A percentile compares a stretch with the other conserved stretches of the same genome.
Evolutionary conservation across 1,284 basidiomycete genomes (phyloP).

Genomic region (Gymnopus androsaceus): DNA sequence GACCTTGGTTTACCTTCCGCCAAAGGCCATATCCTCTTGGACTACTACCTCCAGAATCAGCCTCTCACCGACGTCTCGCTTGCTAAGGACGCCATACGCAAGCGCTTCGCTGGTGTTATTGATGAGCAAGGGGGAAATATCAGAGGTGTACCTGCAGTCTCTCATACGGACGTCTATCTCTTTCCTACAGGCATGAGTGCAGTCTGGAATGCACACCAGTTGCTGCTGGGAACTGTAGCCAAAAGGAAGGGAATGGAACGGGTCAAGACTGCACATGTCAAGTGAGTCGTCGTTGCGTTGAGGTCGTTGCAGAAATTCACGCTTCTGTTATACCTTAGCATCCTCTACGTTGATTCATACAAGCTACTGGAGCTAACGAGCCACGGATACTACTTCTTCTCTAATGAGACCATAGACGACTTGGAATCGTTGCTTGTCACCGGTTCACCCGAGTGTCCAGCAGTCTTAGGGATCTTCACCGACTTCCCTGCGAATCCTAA

Average conservation of each 20-base stretch:
- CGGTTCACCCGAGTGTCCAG: neutral
- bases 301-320: neutral
- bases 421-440: neutral
- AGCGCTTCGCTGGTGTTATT: neutral
- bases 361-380: constrained; percentile 5
- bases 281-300: constrained; percentile 10
- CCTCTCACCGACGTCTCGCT: neutral
- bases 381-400: neutral
- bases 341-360: constrained; percentile 9
- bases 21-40: neutral
- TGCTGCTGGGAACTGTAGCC: constrained; percentile 14
- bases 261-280: constrained; percentile 20
- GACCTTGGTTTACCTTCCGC: neutral
- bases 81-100: neutral
- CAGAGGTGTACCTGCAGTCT: constrained; percentile 15
- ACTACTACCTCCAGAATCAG: constrained; percentile 3
- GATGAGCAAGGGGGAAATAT: neutral
- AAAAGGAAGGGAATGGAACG: neutral
- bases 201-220: constrained; percentile 49
- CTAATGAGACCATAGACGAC: constrained; percentile 8
- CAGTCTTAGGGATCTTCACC: constrained; percentile 7
- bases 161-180: constrained; percentile 56
- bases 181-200: constrained; percentile 62
- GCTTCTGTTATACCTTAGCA: neutral
- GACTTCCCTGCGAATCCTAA: constrained; percentile 10